These are phyloP conservation scores for Plasmopara halstedii DNA, from an alignment of 352 stramenopile species.

Conservation along the genomic window DNA sequence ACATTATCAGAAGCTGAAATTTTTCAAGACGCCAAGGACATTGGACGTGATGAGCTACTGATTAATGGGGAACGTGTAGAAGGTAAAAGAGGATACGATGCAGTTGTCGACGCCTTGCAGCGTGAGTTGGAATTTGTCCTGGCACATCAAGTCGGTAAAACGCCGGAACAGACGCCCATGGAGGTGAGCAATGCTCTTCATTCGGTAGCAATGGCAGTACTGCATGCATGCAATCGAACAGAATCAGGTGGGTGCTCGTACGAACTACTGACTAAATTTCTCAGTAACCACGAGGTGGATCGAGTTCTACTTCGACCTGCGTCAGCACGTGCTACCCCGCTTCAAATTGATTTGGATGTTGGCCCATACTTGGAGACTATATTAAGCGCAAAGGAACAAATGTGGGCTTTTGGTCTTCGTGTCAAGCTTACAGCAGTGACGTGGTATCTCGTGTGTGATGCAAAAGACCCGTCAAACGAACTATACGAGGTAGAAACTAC, in stretches of 20 bases:
- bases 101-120: conserved; percentile 41
- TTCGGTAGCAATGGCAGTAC: conserved; percentile 16
- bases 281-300: conserved; percentile 46
- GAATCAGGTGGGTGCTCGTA: conserved; percentile 68
- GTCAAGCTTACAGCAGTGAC: conserved; percentile 43
- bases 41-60: conserved; percentile 63
- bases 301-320: conserved; percentile 55
- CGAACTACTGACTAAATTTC: conserved; percentile 52
- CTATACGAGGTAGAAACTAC: conserved; percentile 46
- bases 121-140: conserved; percentile 34
- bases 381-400: conserved; percentile 5
- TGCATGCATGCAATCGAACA: conserved; percentile 68
- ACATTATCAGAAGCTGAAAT: conserved; percentile 42
- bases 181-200: conserved; percentile 27
- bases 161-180: conserved; percentile 25
- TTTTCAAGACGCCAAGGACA: conserved; percentile 78
- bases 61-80: conserved; percentile 47
- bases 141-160: conserved; percentile 18
- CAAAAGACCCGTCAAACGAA: conserved; percentile 51
- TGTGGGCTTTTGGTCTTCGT: conserved; percentile 59
- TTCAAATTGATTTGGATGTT: conserved; percentile 50
- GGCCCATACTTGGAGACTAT: conserved; percentile 36
- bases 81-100: conserved; percentile 52
- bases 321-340: conserved; percentile 48
- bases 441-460: conserved; percentile 67